Conservation (phyloP, 306 rosid species). For the Rosa lucieae region DNA sequence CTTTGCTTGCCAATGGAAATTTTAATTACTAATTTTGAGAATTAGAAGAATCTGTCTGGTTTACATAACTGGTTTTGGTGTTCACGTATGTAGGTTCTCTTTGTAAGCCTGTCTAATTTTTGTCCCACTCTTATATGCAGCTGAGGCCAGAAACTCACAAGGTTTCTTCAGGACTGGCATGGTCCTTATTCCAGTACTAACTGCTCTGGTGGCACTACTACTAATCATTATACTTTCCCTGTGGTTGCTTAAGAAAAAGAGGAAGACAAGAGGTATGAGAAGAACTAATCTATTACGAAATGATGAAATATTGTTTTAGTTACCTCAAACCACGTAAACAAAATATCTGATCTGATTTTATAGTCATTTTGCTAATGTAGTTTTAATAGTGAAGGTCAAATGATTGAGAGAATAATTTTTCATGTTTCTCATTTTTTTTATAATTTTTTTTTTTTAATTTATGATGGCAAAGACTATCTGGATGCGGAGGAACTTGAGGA, state of each 20-base stretch:
- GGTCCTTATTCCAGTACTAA: not conserved
- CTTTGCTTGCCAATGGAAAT: not conserved
- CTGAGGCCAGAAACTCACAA: not conserved
- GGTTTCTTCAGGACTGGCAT: not conserved
- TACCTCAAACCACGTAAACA: too few species aligned
- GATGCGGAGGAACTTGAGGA: too few species aligned
- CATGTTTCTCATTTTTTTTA: too few species aligned
- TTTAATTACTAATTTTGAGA: not conserved
- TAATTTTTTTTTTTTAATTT: not conserved
- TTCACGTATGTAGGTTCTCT: not conserved
- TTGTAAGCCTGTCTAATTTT: not conserved
- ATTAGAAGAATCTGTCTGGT: not conserved
- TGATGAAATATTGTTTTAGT: not conserved
- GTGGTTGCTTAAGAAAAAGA: conserved; percentile 3
- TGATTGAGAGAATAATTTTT: not conserved
- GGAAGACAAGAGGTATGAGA: conserved; percentile 15
- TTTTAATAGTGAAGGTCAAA: not conserved
- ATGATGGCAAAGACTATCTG: not conserved
- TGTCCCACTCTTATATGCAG: conserved; percentile 13
- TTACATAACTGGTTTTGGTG: not conserved
- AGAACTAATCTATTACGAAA: not conserved
- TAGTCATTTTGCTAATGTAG: too few species aligned
- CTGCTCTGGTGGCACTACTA: not conserved
- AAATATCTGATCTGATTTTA: too few species aligned
- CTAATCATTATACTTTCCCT: not conserved